Percentiles rank a stretch among this genome's conserved stretches.
Evolutionary conservation across 345 rosid species (phyloP).

Genomic region (Raphanus raphanistrum): DNA sequence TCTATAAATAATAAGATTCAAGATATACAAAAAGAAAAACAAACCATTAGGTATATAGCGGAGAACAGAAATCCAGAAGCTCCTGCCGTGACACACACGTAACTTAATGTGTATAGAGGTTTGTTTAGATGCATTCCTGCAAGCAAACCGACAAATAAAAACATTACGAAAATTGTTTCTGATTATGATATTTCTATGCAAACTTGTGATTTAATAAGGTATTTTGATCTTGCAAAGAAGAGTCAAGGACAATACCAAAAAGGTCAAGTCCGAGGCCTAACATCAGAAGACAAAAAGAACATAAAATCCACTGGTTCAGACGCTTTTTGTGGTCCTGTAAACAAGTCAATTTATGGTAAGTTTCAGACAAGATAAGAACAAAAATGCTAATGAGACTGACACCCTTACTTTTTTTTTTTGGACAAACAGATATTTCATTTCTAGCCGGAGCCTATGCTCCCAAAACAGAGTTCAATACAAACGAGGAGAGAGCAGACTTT

Average conservation of each 20-base stretch:
- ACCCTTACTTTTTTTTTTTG: neutral
- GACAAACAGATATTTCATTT: too few relatives aligned
- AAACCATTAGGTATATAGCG: constrained; percentile 67
- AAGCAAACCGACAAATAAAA: constrained; percentile 14
- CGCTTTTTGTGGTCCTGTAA: constrained; percentile 66
- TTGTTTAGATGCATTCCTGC: constrained; percentile 85
- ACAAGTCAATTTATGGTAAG: neutral
- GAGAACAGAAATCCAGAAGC: constrained; percentile 74
- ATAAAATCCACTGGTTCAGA: constrained; percentile 53
- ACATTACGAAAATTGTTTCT: neutral
- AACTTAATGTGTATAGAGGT: constrained; percentile 81
- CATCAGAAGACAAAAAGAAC: constrained; percentile 54
- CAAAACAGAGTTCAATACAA: too few relatives aligned
- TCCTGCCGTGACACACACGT: constrained; percentile 69
- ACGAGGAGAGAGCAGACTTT: too few relatives aligned
- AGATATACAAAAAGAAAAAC: constrained; percentile 4
- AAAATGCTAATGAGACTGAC: neutral
- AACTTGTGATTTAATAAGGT: neutral
- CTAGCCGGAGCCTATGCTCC: too few relatives aligned
- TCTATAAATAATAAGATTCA: neutral
- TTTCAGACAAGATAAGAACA: neutral
- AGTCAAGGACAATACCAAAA: constrained; percentile 46
- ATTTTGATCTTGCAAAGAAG: neutral
- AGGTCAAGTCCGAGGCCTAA: constrained; percentile 57
- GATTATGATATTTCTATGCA: neutral